phyloP scores from a whole-genome alignment of 768 basidiomycete genomes.

The Rhodotorula graminis region DNA sequence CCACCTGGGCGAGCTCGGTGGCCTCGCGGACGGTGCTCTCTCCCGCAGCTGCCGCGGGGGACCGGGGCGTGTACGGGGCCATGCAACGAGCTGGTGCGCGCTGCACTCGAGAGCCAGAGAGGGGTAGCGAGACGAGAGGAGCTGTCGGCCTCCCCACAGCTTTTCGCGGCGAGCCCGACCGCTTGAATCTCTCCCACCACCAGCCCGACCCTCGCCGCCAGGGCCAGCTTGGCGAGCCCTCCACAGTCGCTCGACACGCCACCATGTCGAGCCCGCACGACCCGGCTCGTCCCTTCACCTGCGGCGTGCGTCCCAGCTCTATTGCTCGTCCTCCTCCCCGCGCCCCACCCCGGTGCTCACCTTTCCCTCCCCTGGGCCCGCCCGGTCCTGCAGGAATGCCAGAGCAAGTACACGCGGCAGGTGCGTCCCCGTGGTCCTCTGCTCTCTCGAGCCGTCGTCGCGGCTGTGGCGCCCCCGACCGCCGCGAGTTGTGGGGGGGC shows the following conservation, averaged over 20 bases:
- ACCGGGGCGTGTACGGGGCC: no score
- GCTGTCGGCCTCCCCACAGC: no score
- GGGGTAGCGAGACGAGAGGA: no score
- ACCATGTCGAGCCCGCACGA: neutral
- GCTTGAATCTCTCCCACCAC: no score
- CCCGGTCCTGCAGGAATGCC: neutral
- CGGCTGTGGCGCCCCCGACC: neutral
- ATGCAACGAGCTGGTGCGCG: no score
- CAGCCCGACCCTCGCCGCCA: no score
- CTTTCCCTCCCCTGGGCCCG: no score
- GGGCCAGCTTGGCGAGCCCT: no score
- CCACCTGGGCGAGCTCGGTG: neutral
- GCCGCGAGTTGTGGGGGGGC: neutral
- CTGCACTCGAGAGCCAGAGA: no score
- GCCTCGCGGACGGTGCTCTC: neutral
- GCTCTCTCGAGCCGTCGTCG: neutral
- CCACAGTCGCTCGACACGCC: neutral
- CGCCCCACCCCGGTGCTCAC: neutral
- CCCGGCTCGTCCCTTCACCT: constrained; percentile 5
- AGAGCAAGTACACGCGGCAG: constrained; percentile 3
- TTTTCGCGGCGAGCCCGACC: neutral
- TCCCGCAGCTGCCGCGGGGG: no score
- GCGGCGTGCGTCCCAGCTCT: neutral
- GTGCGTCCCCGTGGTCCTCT: neutral
- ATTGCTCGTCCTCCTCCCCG: neutral